Conservation (phyloP, 2,329 filamentous ascomycete genomes). For the Zelopaecilomyces penicillatus region DNA sequence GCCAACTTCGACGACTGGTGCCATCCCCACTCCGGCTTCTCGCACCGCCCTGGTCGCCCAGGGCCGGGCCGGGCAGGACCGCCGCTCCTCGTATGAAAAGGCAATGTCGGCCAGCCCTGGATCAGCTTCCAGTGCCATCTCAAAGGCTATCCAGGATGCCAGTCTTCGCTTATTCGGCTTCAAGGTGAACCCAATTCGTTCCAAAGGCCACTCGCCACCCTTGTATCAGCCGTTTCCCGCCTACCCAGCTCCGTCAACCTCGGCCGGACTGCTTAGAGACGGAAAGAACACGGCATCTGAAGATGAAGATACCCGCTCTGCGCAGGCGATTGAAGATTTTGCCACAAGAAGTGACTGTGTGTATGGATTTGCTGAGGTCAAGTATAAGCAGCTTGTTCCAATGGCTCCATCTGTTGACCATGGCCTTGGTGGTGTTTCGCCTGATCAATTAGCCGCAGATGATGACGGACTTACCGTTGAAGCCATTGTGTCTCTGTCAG, state of each 20-base stretch:
- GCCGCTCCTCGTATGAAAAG: conserved; percentile 73
- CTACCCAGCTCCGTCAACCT: conserved; percentile 62
- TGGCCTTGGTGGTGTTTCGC: conserved; percentile 54
- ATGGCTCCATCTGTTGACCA: conserved; percentile 70
- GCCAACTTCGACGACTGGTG: conserved; percentile 60
- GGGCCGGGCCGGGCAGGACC: conserved; percentile 63
- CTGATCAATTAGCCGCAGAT: conserved; percentile 44
- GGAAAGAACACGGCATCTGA: conserved; percentile 44
- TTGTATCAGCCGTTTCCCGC: conserved; percentile 75
- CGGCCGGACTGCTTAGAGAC: conserved; percentile 58
- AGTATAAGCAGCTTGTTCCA: conserved; percentile 94
- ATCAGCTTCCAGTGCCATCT: conserved; percentile 83
- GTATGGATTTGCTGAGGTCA: conserved; percentile 95
- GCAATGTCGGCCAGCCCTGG: conserved; percentile 57
- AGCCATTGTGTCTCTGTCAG: conserved; percentile 76
- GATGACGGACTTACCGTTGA: conserved; percentile 78
- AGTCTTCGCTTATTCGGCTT: conserved; percentile 67
- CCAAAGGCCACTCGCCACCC: conserved; percentile 63
- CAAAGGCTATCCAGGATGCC: conserved; percentile 90
- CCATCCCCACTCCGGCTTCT: conserved; percentile 57
- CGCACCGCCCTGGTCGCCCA: conserved; percentile 67
- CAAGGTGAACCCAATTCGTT: conserved; percentile 57
- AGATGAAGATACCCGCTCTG: conserved; percentile 73
- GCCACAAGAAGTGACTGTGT: conserved; percentile 93
- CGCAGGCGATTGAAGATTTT: conserved; percentile 81